phyloP scores from a whole-genome alignment of 352 stramenopile genomes.

The Pythium apleroticum region DNA sequence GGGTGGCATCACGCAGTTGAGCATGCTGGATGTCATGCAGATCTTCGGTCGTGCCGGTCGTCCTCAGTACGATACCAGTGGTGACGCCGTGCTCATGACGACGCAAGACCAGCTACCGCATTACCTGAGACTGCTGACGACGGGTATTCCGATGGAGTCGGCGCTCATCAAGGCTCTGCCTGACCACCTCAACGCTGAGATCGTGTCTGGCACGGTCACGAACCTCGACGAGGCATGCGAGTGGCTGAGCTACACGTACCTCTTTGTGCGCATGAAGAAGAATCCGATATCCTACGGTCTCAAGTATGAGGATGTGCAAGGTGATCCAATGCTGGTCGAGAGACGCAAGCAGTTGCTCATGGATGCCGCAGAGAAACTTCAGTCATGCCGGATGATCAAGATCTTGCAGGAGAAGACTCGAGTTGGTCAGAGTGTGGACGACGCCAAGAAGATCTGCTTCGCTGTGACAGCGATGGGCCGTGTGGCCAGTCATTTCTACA shows the following conservation, averaged over 20 bases:
- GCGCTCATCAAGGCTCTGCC: conserved; percentile 98
- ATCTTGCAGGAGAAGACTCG: conserved; percentile 58
- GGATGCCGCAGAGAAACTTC: conserved; percentile 74
- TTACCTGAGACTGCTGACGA: conserved; percentile 96
- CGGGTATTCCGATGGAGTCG: conserved; percentile 97
- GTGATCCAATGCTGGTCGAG: conserved; percentile 87
- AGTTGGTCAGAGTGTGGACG: conserved; percentile 30
- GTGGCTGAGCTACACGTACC: conserved; percentile 98
- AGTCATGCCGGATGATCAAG: conserved; percentile 82
- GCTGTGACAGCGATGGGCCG: conserved; percentile 96
- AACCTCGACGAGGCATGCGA: conserved; percentile 95
- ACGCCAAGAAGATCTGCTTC: conserved; percentile 59
- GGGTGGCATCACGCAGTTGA: conserved; percentile 96
- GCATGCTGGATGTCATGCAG: conserved; percentile 99
- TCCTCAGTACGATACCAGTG: conserved; percentile 99
- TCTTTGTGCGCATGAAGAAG: conserved; percentile 98
- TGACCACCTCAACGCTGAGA: conserved; percentile 99
- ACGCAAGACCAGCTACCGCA: conserved; percentile 91
- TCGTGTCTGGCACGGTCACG: conserved; percentile 98
- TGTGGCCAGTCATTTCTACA: conserved; percentile 99
- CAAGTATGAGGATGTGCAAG: conserved; percentile 89
- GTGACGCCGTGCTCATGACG: conserved; percentile 98
- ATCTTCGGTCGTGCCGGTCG: conserved; percentile 98
- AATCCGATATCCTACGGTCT: conserved; percentile 99
- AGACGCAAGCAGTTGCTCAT: conserved; percentile 68